Percentiles rank a stretch among this genome's conserved stretches.
Evolutionary conservation across 768 basidiomycete genomes (phyloP).

Genomic region (Punctularia strigosozonata): DNA sequence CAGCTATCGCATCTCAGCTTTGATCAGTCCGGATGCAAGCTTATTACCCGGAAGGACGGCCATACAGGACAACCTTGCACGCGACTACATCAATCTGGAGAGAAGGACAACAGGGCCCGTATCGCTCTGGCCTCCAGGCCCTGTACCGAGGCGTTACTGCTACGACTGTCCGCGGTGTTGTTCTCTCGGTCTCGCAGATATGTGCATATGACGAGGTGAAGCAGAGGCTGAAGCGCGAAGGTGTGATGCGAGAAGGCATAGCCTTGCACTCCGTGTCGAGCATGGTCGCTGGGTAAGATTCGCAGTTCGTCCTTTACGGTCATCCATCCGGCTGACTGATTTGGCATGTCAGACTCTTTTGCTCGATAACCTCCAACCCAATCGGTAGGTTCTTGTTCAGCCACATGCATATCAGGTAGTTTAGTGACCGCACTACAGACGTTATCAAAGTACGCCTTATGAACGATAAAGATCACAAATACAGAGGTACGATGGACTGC

Average conservation of each 20-base stretch:
- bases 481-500: conserved; percentile 18
- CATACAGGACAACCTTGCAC: conserved; percentile 19
- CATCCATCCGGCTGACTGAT: background rate
- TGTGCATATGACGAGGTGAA: conserved; percentile 25
- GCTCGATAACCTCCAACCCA: conserved; percentile 24
- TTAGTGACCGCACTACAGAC: conserved; percentile 9
- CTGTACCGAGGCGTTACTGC: conserved; percentile 22
- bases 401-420: background rate
- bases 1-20: background rate
- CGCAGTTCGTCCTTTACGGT: background rate
- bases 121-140: conserved; percentile 14
- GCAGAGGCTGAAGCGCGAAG: conserved; percentile 18
- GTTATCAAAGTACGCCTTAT: conserved; percentile 26
- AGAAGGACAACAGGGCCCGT: conserved; percentile 12
- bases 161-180: conserved; percentile 21
- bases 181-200: conserved; percentile 23
- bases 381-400: conserved; percentile 14
- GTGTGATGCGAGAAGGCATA: conserved; percentile 21
- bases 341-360: conserved; percentile 16
- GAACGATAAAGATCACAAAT: conserved; percentile 22
- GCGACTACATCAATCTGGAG: conserved; percentile 19
- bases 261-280: conserved; percentile 20
- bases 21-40: conserved; percentile 24
- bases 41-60: conserved; percentile 20
- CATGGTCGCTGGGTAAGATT: conserved; percentile 19